Conservation (phyloP, 768 basidiomycete species). For the Candolleomyces aberdarensis region DNA sequence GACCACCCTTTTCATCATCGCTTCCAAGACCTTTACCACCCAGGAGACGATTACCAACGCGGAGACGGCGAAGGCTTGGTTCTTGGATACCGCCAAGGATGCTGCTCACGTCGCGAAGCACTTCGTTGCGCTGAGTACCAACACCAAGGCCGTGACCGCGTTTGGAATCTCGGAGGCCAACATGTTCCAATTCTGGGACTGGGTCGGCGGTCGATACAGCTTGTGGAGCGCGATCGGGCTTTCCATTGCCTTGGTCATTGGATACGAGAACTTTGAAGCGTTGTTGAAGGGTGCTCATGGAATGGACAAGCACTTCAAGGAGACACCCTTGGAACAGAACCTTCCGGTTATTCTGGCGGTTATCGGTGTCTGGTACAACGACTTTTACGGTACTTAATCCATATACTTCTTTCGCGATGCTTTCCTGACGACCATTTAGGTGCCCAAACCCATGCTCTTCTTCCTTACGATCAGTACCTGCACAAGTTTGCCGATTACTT, state of each 20-base stretch:
- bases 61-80: conserved; percentile 91
- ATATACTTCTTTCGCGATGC: neutral
- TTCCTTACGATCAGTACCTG: conserved; percentile 98
- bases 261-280: conserved; percentile 90
- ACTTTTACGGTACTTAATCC: conserved; percentile 75
- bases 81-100: conserved; percentile 80
- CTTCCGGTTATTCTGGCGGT: conserved; percentile 88
- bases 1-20: conserved; percentile 94
- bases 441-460: conserved; percentile 89
- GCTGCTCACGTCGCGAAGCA: conserved; percentile 95
- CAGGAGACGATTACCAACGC: conserved; percentile 99
- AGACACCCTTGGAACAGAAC: conserved; percentile 84
- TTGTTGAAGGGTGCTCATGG: conserved; percentile 91
- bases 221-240: conserved; percentile 98
- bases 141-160: conserved; percentile 86
- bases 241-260: conserved; percentile 89
- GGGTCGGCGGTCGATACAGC: conserved; percentile 98
- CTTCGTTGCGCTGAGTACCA: conserved; percentile 97
- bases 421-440: conserved; percentile 36
- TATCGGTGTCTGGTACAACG: conserved; percentile 97
- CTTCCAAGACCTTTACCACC: conserved; percentile 99
- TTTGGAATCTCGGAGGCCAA: conserved; percentile 91
- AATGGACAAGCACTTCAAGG: conserved; percentile 97
- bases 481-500: conserved; percentile 99
- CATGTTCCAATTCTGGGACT: conserved; percentile 99